Conservation (phyloP, 176 grass and related monocot genomes). For the Melocanna baccifera region DNA sequence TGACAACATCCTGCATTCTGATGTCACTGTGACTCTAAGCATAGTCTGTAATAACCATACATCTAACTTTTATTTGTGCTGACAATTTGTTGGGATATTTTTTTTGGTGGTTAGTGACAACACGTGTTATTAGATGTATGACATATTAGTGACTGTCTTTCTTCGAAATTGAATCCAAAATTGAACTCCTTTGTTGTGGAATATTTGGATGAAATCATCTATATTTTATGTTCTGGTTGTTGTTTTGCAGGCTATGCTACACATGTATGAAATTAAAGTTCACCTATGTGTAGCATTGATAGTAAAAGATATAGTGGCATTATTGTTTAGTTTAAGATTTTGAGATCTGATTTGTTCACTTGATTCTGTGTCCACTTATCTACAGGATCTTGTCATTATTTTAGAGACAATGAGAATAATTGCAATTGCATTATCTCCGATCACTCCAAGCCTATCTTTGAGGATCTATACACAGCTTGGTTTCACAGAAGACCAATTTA, state of each 20-base stretch:
- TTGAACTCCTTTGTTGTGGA: background rate
- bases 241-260: background rate
- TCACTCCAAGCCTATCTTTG: slow-evolving; percentile 77
- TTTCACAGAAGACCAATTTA: slow-evolving; percentile 76
- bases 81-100: background rate
- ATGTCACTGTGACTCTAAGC: background rate
- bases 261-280: background rate
- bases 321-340: background rate
- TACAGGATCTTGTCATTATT: slow-evolving; percentile 93
- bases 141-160: background rate
- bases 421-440: slow-evolving; percentile 72
- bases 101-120: background rate
- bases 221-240: background rate
- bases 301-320: background rate
- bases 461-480: slow-evolving; percentile 86
- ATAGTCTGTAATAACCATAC: background rate
- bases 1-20: background rate
- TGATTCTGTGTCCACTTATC: slow-evolving; percentile 20
- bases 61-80: background rate
- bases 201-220: background rate
- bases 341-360: background rate
- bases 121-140: background rate
- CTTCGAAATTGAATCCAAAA: background rate
- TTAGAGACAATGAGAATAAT: slow-evolving; percentile 93
- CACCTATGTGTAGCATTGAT: background rate